Percentiles rank a stretch among this genome's conserved stretches.
phyloP scores from a whole-genome alignment of 768 basidiomycete species.

The Suillus spraguei region DNA sequence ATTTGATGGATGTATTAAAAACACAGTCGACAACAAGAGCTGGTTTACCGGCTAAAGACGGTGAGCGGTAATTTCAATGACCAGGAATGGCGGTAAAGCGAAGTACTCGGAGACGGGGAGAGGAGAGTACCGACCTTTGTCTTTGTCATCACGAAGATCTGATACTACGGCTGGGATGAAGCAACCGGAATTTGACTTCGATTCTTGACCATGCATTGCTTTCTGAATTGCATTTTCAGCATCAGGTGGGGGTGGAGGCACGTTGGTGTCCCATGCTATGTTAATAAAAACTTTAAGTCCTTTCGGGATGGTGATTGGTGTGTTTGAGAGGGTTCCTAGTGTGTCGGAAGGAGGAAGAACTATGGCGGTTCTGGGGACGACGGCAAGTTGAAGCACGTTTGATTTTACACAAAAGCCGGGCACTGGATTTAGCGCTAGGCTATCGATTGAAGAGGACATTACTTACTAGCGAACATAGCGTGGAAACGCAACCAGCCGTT shows the following conservation, averaged over 20 bases:
- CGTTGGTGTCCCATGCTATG: constrained; percentile 66
- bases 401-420: constrained; percentile 78
- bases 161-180: constrained; percentile 76
- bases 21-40: constrained; percentile 77
- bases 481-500: not conserved
- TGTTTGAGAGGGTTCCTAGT: constrained; percentile 21
- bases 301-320: constrained; percentile 42
- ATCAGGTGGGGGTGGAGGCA: constrained; percentile 69
- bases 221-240: constrained; percentile 58
- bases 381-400: constrained; percentile 41
- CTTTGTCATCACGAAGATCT: constrained; percentile 58
- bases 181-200: constrained; percentile 44
- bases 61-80: too few relatives aligned
- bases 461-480: not conserved
- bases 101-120: constrained; percentile 11
- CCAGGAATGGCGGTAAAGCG: constrained; percentile 11
- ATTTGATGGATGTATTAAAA: constrained; percentile 59
- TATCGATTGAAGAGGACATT: constrained; percentile 16
- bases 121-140: constrained; percentile 59
- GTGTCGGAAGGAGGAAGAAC: constrained; percentile 4
- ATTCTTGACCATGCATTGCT: constrained; percentile 55
- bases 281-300: constrained; percentile 75
- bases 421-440: constrained; percentile 51
- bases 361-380: constrained; percentile 22
- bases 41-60: constrained; percentile 60